Evolutionary conservation across 1,284 basidiomycete genomes (phyloP).

Genomic region (Hemileccinum hortonii): DNA sequence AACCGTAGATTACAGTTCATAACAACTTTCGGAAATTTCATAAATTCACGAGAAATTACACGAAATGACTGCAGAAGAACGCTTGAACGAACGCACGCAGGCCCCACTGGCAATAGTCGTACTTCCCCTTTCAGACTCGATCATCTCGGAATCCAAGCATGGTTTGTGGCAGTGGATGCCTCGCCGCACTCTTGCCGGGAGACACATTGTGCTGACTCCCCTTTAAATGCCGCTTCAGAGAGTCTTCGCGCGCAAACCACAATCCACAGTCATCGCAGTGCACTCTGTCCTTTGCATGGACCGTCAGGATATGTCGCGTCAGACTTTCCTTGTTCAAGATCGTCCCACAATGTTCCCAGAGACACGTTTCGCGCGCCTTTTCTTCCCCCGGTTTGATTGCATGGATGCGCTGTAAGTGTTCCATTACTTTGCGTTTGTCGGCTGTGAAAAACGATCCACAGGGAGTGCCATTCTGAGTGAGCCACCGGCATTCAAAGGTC

Average conservation of each 20-base stretch:
- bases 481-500: constrained; percentile 15
- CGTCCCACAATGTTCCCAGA: constrained; percentile 16
- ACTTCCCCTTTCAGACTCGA: neutral
- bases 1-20: too few species aligned
- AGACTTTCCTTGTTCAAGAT: constrained; percentile 28
- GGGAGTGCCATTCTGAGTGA: neutral
- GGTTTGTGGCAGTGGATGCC: neutral
- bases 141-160: neutral
- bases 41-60: too few species aligned
- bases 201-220: constrained; percentile 12
- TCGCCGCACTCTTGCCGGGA: neutral
- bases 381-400: constrained; percentile 20
- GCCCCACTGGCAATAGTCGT: neutral
- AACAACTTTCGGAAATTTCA: too few species aligned
- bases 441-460: constrained; percentile 7
- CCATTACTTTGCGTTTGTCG: constrained; percentile 17
- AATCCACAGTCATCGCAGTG: constrained; percentile 9
- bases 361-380: constrained; percentile 14
- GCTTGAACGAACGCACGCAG: too few species aligned
- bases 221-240: constrained; percentile 23
- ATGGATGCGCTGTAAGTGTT: constrained; percentile 17
- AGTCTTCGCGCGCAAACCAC: constrained; percentile 29
- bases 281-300: constrained; percentile 18
- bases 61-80: too few species aligned
- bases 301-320: constrained; percentile 21